Conservation (phyloP, 2,329 filamentous ascomycete genomes). For the Coniochaeta sp. region DNA sequence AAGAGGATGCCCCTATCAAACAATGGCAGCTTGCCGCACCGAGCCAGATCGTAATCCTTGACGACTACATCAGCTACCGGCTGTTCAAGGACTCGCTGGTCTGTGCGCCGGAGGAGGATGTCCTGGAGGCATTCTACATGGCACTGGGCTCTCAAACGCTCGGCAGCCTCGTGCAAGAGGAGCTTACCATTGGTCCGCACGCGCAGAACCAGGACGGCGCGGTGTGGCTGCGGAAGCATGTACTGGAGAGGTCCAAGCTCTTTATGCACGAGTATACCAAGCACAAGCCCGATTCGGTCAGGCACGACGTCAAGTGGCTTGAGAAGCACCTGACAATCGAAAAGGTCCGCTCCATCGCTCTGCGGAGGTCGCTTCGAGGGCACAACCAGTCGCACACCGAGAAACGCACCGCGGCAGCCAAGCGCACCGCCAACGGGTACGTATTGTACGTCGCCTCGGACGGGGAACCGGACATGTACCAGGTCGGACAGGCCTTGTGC, state of each 20-base stretch:
- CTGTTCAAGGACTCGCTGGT: slow-evolving; percentile 81
- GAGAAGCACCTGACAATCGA: slow-evolving; percentile 76
- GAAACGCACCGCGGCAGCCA: slow-evolving; percentile 66
- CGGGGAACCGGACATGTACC: slow-evolving; percentile 72
- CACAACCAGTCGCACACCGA: slow-evolving; percentile 64
- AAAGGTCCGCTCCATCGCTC: slow-evolving; percentile 69
- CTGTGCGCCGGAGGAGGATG: slow-evolving; percentile 84
- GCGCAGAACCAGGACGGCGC: slow-evolving; percentile 63
- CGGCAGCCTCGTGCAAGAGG: slow-evolving; percentile 70
- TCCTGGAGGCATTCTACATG: slow-evolving; percentile 76
- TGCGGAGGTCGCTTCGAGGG: slow-evolving; percentile 69
- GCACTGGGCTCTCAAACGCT: slow-evolving; percentile 72
- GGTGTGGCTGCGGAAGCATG: slow-evolving; percentile 65
- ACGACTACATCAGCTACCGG: slow-evolving; percentile 84
- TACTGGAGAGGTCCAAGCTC: slow-evolving; percentile 80
- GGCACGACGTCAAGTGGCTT: slow-evolving; percentile 84
- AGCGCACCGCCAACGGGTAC: slow-evolving; percentile 45
- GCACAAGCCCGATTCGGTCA: slow-evolving; percentile 69
- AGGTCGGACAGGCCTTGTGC: slow-evolving; percentile 83
- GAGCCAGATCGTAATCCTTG: slow-evolving; percentile 66
- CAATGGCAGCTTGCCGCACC: slow-evolving; percentile 74
- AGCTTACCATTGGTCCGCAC: slow-evolving; percentile 62
- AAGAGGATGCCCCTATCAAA: slow-evolving; percentile 56
- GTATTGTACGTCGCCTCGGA: slow-evolving; percentile 70
- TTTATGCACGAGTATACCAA: slow-evolving; percentile 74